These are phyloP conservation scores for Nemania sp. DNA, from an alignment of 2,329 filamentous ascomycete species.

Conservation along the genomic window DNA sequence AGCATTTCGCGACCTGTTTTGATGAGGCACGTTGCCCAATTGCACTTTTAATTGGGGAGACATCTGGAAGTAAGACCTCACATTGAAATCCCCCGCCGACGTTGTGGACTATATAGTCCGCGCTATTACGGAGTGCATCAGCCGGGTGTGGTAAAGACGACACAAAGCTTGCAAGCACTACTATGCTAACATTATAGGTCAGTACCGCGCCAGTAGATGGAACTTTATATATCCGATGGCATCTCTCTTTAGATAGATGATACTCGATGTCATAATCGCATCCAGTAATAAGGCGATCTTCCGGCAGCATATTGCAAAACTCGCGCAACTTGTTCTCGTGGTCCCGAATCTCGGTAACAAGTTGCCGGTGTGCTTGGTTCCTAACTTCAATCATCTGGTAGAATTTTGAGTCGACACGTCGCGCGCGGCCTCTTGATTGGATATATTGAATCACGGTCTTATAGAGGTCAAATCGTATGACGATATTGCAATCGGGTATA, in stretches of 20 bases:
- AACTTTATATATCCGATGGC: conserved; percentile 69
- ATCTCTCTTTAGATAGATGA: conserved; percentile 63
- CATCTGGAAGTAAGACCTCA: conserved; percentile 82
- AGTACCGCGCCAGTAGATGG: conserved; percentile 78
- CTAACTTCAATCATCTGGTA: conserved; percentile 83
- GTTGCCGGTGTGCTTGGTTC: conserved; percentile 70
- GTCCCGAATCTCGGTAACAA: conserved; percentile 69
- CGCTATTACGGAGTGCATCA: conserved; percentile 50
- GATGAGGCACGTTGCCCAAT: conserved; percentile 72
- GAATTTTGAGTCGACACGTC: conserved; percentile 81
- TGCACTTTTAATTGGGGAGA: conserved; percentile 76
- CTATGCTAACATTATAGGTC: conserved; percentile 79
- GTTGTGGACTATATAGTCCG: conserved; percentile 72
- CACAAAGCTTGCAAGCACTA: conserved; percentile 78
- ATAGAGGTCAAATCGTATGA: conserved; percentile 86
- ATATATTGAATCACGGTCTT: conserved; percentile 93
- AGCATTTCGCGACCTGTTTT: conserved; percentile 85
- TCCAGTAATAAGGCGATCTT: conserved; percentile 76
- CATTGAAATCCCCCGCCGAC: conserved; percentile 74
- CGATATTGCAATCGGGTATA: conserved; percentile 74
- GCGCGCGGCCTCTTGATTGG: conserved; percentile 89
- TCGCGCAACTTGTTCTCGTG: conserved; percentile 74
- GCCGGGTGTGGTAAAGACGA: conserved; percentile 70
- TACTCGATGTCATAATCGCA: conserved; percentile 68
- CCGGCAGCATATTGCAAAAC: conserved; percentile 81